Evolutionary conservation across 345 rosid genomes (phyloP), one percentile per base, ranked within the genome.

Genomic region (Chamaenerion angustifolium): DNA sequence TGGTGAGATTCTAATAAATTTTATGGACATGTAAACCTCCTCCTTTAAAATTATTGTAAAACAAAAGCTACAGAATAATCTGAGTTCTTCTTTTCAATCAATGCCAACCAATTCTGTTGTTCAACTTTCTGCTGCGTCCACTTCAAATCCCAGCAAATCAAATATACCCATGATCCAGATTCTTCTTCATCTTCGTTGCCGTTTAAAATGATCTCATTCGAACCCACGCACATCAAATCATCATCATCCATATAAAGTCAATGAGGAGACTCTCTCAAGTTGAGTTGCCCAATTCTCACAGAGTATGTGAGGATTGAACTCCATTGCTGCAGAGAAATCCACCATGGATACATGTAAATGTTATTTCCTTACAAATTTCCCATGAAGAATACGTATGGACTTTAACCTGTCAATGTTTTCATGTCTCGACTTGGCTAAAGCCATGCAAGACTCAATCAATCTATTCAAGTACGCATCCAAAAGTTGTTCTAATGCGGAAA

Each of bases 221-320:
- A 31, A 31, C 37, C 5, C 37, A 31, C 3, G 0, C 37, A 31
- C 37, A 31, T 7, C 37, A 23, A 23, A 23, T 23, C 27, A 23
- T 23, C 37, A 3, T 19, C 16, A 35, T 27, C 43, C 42, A 31
- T 50, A 40, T 50, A 43, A 49, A 58, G 62, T 37, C 50, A 25
- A 11, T 10, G 71, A 69, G 35, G 71, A 68, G 12, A 87, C 75
- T 63, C 73, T 92, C 75, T 87, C 98, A 31, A 80, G 70, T 48
- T 69, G 80, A 27, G 56, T 53, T 3, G 93, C 46, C 96, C 95
- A 84, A 37, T 78, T 77, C 59, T 62, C 76, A 49, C 96, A 95
- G 46, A 87, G 93, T 41, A 75, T 25, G 56, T 16, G 77, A 10
- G 95, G 89, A 63, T 82, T 71, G 65, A 74, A 48, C 61, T 82